Percentiles rank a stretch among this genome's conserved stretches.
These are phyloP conservation scores for Phylloporus arenicola DNA, from an alignment of 768 basidiomycete genomes.

Conservation along the genomic window DNA sequence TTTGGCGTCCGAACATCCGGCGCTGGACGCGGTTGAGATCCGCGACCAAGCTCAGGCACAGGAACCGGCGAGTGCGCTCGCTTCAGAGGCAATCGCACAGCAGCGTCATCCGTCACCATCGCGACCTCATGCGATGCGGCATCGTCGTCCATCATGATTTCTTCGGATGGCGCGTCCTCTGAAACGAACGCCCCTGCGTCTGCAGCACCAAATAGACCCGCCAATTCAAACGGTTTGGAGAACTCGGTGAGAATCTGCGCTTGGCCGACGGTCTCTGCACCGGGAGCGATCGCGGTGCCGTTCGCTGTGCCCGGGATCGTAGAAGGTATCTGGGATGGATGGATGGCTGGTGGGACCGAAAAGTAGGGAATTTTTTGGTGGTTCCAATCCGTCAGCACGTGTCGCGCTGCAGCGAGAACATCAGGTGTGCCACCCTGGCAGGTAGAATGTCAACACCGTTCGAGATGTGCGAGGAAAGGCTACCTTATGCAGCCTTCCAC, in stretches of 20 bases:
- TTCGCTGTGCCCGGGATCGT: constrained; percentile 30
- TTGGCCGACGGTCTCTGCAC: constrained; percentile 76
- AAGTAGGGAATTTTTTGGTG: constrained; percentile 92
- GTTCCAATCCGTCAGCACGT: constrained; percentile 89
- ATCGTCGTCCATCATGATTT: constrained; percentile 43
- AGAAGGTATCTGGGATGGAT: constrained; percentile 69
- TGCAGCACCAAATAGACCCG: constrained; percentile 73
- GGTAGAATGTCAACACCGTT: not conserved
- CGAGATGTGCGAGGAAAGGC: not conserved
- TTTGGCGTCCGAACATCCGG: constrained; percentile 39
- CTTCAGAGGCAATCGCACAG: constrained; percentile 29
- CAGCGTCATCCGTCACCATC: constrained; percentile 37
- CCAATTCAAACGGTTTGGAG: constrained; percentile 75
- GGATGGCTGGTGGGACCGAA: constrained; percentile 70
- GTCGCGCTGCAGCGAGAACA: constrained; percentile 72
- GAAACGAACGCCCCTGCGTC: constrained; percentile 72
- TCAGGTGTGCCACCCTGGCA: constrained; percentile 86
- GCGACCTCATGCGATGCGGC: constrained; percentile 31
- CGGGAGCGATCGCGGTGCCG: constrained; percentile 50
- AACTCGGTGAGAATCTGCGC: constrained; percentile 70
- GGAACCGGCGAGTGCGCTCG: constrained; percentile 15
- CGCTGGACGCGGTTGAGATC: not conserved
- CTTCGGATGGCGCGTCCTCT: constrained; percentile 21
- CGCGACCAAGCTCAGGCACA: not conserved
- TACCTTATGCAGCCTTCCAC: constrained; percentile 81